These are phyloP conservation scores for Caryopteris hybrid DNA, from an alignment of 305 asterid species.

Conservation along the genomic window DNA sequence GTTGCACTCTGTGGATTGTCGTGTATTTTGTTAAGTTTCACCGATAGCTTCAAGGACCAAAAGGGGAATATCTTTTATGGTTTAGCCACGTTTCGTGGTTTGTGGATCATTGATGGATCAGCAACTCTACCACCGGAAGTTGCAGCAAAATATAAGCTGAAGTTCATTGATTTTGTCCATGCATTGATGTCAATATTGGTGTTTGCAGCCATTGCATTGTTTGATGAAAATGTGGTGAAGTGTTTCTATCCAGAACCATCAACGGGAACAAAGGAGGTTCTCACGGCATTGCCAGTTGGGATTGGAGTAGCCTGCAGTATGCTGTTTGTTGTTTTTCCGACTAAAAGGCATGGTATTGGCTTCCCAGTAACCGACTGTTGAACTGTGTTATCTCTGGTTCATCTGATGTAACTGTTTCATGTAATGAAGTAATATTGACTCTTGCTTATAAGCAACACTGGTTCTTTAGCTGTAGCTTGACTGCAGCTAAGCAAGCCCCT, in stretches of 20 bases:
- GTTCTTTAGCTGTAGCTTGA: neutral
- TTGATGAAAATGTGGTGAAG: constrained; percentile 56
- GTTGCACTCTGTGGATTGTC: constrained; percentile 61
- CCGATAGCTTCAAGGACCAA: constrained; percentile 78
- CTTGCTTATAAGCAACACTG: neutral
- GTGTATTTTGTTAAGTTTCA: constrained; percentile 59
- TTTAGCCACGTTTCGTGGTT: constrained; percentile 53
- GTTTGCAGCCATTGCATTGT: constrained; percentile 65
- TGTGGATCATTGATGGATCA: constrained; percentile 82
- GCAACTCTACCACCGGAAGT: constrained; percentile 36
- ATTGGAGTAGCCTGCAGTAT: constrained; percentile 75
- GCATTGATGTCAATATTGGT: constrained; percentile 78
- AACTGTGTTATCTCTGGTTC: neutral
- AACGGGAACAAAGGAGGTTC: constrained; percentile 44
- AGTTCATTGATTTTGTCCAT: constrained; percentile 63
- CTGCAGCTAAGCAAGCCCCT: neutral
- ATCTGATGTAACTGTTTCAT: constrained; percentile 1
- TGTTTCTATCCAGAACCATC: constrained; percentile 79
- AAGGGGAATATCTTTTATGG: constrained; percentile 72
- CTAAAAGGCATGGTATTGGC: constrained; percentile 84
- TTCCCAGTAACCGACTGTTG: constrained; percentile 59
- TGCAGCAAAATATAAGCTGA: constrained; percentile 54
- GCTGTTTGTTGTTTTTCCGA: constrained; percentile 78
- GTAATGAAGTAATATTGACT: neutral
- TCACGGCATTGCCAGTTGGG: constrained; percentile 71